Conservation (phyloP, 768 basidiomycete genomes). For the Mycena polygramma region DNA sequence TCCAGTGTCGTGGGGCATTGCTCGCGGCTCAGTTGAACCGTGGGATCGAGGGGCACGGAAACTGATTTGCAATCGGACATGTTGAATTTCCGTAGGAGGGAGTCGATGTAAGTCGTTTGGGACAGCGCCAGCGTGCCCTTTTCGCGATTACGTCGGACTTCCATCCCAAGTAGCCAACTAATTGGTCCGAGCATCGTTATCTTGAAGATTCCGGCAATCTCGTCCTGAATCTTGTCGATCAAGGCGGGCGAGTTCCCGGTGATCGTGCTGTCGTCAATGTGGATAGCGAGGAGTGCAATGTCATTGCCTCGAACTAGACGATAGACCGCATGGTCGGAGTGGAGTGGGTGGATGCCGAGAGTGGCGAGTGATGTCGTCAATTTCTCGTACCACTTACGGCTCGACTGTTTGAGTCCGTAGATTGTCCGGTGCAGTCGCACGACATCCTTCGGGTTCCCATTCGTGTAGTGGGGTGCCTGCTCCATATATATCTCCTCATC, state of each 20-base stretch:
- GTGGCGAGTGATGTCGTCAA: no score
- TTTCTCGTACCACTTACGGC: no score
- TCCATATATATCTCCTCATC: no score
- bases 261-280: slow-evolving; percentile 53
- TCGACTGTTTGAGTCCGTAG: no score
- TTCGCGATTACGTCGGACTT: slow-evolving; percentile 40
- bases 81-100: slow-evolving; percentile 41
- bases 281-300: slow-evolving; percentile 37
- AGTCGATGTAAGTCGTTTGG: slow-evolving; percentile 47
- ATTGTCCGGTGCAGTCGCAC: no score
- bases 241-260: slow-evolving; percentile 34
- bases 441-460: no score
- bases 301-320: slow-evolving; percentile 17
- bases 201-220: slow-evolving; percentile 45
- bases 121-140: slow-evolving; percentile 42
- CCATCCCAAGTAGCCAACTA: slow-evolving; percentile 49
- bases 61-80: slow-evolving; percentile 19
- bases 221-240: slow-evolving; percentile 38
- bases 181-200: slow-evolving; percentile 47
- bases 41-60: slow-evolving; percentile 27
- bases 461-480: no score
- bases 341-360: slow-evolving; percentile 8
- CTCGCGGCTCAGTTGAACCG: slow-evolving; percentile 5
- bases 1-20: slow-evolving; percentile 10
- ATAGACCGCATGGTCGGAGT: slow-evolving; percentile 37